Evolutionary conservation across 2,329 filamentous ascomycete genomes (phyloP), one percentile per base, ranked within the genome.

Genomic region (Davidsoniella eucalypti): DNA sequence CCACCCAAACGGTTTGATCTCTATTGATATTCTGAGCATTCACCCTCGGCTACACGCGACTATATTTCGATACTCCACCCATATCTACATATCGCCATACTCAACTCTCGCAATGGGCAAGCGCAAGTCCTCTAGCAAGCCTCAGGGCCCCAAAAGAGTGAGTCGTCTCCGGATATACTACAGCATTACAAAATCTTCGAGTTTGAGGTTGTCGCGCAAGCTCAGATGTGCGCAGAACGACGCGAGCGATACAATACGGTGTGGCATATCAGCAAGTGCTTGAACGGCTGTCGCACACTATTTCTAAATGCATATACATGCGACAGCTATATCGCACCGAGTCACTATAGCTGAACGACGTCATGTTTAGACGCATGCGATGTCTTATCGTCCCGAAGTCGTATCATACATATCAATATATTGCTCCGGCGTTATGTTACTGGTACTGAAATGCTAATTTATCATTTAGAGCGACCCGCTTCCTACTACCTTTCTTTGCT

Each of bases 401-500:
- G 26, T 33, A n/a, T 29, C 17, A 25, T 5, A 9, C 10, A 5
- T 33, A n/a, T 29, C 17, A 25, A 6, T 7, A 18, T n/a, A 10
- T 45, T 26, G 39, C 25, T 47, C 36, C 42, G 37, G 26, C 38
- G 17, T 36, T n/a, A 42, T 16, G 14, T 37, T 38, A 42, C 40
- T 18, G 25, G 8, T 7, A 3, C 2, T 33, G 26, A n/a, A 17
- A 29, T 45, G 26, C 38, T 25, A 45, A 44, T 29, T 43, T n/a
- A 23, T 17, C 8, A 16, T 36, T 21, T 57, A 83, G 80, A 68
- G 75, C 63, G 84, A 88, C 58, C 76, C 79, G 39, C 73, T 92
- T 16, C 74, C 82, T 3, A 88, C 85, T 2, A 77, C 78, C n/a
- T 98, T 98, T 65, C 86, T 88, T 52, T 98, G 92, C 63, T 80